Conservation (phyloP, 306 rosid species). For the Lathyrus oleraceus region DNA sequence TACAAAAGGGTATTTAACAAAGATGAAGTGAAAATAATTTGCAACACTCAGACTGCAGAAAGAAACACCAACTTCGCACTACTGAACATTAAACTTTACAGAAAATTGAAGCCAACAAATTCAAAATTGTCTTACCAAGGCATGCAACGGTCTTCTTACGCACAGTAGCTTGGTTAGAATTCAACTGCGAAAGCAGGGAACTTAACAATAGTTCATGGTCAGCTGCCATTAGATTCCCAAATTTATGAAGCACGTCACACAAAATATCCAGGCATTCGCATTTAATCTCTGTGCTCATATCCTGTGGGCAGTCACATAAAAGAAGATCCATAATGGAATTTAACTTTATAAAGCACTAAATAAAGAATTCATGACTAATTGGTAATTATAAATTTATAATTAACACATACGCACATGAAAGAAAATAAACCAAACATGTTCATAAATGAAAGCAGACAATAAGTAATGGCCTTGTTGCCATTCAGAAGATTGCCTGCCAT, state of each 20-base stretch:
- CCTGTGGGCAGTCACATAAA: conserved; percentile 46
- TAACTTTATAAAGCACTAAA: conserved; percentile 14
- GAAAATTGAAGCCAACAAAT: neutral
- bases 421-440: neutral
- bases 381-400: neutral
- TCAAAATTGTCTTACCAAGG: conserved; percentile 58
- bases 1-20: conserved; percentile 18
- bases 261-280: conserved; percentile 91
- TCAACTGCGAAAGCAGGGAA: conserved; percentile 81
- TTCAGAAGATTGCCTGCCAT: neutral
- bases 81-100: neutral
- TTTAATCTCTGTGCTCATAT: conserved; percentile 77
- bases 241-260: conserved; percentile 87
- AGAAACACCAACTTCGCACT: neutral
- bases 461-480: neutral
- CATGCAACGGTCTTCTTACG: conserved; percentile 91
- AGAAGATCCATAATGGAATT: conserved; percentile 12
- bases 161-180: conserved; percentile 86
- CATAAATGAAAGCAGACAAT: conserved; percentile 17
- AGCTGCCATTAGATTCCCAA: conserved; percentile 78
- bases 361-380: neutral
- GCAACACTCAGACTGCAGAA: conserved; percentile 19
- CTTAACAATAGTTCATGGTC: conserved; percentile 74
- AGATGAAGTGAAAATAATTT: neutral
- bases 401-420: neutral